phyloP scores from a whole-genome alignment of 106 monocot genomes.

The Dendrobium catenatum region DNA sequence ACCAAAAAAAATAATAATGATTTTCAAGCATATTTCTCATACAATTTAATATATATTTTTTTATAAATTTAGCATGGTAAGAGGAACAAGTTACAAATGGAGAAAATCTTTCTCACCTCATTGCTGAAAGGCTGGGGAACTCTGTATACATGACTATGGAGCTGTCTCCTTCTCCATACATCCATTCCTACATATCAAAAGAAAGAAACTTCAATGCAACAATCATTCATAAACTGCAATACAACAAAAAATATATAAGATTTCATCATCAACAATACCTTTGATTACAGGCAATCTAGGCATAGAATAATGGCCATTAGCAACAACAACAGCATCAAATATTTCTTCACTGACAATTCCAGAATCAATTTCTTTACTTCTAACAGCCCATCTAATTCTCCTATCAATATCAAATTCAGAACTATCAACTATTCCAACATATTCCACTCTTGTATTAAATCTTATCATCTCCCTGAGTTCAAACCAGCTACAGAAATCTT shows the following conservation, averaged over 20 bases:
- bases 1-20: not conserved
- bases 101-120: slow-evolving; percentile 35
- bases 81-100: not conserved
- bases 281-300: slow-evolving; percentile 48
- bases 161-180: slow-evolving; percentile 39
- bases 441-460: slow-evolving; percentile 49
- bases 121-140: slow-evolving; percentile 37
- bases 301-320: slow-evolving; percentile 55
- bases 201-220: not conserved
- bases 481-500: slow-evolving; percentile 46
- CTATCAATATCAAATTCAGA: not conserved
- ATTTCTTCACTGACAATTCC: slow-evolving; percentile 28
- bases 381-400: slow-evolving; percentile 42
- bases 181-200: slow-evolving; percentile 35
- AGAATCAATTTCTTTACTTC: slow-evolving; percentile 14
- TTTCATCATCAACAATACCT: slow-evolving; percentile 12
- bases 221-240: not conserved
- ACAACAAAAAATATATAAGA: not conserved
- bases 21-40: not conserved
- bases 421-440: slow-evolving; percentile 30
- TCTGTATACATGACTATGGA: slow-evolving; percentile 31
- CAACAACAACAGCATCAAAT: slow-evolving; percentile 70
- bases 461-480: slow-evolving; percentile 40
- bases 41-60: too few species aligned
- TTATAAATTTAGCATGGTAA: too few species aligned